Conservation (phyloP, 2,329 filamentous ascomycete genomes). For the Fusarium drepaniforme region DNA sequence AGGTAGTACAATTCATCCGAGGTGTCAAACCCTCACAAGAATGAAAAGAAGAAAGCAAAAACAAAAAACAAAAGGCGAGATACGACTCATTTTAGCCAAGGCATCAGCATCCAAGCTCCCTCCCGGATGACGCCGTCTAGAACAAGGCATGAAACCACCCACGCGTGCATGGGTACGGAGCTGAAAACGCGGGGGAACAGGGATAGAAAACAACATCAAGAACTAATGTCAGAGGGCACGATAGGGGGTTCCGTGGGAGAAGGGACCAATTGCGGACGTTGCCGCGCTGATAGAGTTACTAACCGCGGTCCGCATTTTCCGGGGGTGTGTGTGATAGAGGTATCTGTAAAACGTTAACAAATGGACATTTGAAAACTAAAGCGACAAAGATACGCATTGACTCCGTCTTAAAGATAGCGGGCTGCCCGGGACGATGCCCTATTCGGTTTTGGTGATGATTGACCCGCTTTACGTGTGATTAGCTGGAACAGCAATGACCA, state of each 20-base stretch:
- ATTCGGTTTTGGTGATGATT: neutral
- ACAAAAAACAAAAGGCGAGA: neutral
- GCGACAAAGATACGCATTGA: conserved; percentile 12
- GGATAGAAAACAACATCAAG: neutral
- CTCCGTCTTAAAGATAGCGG: conserved; percentile 5
- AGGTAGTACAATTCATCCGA: neutral
- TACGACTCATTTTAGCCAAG: neutral
- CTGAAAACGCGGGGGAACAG: conserved; percentile 20
- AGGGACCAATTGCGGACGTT: conserved; percentile 7
- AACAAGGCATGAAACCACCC: conserved; percentile 1
- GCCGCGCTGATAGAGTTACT: conserved; percentile 20
- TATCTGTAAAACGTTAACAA: neutral
- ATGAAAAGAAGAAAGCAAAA: neutral
- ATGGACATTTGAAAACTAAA: neutral
- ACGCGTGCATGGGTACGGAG: conserved; percentile 8
- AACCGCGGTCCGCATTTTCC: conserved; percentile 21
- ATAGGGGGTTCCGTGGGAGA: neutral
- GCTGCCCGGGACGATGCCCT: neutral
- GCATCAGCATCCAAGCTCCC: conserved; percentile 2
- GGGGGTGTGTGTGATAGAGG: neutral
- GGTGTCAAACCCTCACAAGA: neutral
- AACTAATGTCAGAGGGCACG: neutral
- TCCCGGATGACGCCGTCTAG: neutral
- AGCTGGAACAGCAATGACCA: neutral
- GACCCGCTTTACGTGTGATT: conserved; percentile 6